Evolutionary conservation across 257 asterid species (phyloP).

Genomic region (Gardenia jasminoides): DNA sequence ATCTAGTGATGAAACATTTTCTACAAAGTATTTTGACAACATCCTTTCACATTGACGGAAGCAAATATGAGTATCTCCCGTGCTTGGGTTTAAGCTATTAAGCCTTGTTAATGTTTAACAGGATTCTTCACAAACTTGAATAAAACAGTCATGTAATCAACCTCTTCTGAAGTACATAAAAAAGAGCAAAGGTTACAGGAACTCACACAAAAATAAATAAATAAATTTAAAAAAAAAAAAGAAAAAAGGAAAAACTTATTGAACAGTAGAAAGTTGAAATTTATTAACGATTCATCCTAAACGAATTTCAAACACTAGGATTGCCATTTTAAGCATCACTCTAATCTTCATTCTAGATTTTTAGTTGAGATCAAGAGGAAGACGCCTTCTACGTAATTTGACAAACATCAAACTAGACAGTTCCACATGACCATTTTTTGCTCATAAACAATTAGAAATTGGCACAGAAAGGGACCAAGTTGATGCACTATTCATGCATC

Average conservation of each 20-base stretch:
- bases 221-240: neutral
- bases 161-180: neutral
- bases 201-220: neutral
- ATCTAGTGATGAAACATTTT: neutral
- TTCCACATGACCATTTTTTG: neutral
- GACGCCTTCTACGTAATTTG: neutral
- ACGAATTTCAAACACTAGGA: neutral
- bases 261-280: neutral
- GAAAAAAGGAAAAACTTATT: neutral
- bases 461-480: neutral
- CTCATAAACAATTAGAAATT: neutral
- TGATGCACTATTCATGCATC: neutral
- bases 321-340: neutral
- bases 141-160: neutral
- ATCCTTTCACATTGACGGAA: neutral
- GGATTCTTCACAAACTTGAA: neutral
- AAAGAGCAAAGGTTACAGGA: neutral
- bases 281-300: neutral
- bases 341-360: neutral
- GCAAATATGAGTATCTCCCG: neutral
- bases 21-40: neutral
- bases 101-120: neutral
- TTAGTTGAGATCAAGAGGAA: neutral
- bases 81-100: neutral
- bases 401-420: conserved; percentile 3